Percentiles rank a stretch among this genome's conserved stretches.
phyloP scores from a whole-genome alignment of 257 asterid genomes.

The Solanum pennellii region DNA sequence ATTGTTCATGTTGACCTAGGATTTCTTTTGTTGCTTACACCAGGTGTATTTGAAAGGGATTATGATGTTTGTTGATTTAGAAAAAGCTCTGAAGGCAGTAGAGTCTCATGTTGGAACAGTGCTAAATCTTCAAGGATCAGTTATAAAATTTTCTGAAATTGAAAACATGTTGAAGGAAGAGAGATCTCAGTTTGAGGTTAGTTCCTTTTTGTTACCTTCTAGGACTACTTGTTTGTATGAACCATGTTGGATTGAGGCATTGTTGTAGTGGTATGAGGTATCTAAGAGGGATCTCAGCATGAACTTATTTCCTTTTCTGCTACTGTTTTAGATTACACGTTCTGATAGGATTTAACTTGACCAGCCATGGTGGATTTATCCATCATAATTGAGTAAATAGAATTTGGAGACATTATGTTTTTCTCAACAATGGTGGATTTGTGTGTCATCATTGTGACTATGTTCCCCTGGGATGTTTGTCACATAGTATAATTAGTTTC shows the following conservation, averaged over 20 bases:
- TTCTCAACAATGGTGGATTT: not conserved
- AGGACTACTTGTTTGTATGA: not conserved
- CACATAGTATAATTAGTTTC: not conserved
- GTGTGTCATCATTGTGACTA: not conserved
- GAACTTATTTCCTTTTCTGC: not conserved
- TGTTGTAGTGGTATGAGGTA: not conserved
- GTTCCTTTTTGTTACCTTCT: conserved; percentile 1
- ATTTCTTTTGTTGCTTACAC: not conserved
- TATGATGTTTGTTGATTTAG: conserved; percentile 54
- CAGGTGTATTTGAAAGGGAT: conserved; percentile 63
- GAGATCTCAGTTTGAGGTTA: conserved; percentile 75
- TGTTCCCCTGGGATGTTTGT: not conserved
- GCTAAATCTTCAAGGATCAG: conserved; percentile 54
- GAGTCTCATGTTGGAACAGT: conserved; percentile 39
- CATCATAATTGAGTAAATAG: not conserved
- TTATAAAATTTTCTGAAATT: conserved; percentile 51
- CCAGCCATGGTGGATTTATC: not conserved
- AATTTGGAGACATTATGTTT: not conserved
- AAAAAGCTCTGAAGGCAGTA: conserved; percentile 52
- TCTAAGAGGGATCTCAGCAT: not conserved
- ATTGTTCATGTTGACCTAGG: not conserved
- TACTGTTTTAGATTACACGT: not conserved
- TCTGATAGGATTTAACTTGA: not conserved
- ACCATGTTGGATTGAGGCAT: not conserved
- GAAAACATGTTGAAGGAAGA: conserved; percentile 70